Percentiles rank a stretch among this genome's conserved stretches.
Conservation (phyloP, 331 rosid species). For the Rosa hybrid region DNA sequence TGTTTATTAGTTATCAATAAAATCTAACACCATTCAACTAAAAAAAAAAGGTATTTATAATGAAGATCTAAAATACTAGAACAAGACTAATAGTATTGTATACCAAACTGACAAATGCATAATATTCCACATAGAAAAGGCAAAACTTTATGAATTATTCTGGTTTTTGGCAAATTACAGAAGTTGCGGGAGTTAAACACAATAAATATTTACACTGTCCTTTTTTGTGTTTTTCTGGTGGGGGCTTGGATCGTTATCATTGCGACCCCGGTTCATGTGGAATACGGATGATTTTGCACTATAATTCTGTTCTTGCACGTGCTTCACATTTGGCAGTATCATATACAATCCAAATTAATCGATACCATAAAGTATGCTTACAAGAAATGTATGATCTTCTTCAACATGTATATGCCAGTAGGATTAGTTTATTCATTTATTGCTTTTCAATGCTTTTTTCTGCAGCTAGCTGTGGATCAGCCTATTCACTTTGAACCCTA, state of each 20-base stretch:
- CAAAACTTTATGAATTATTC: background rate
- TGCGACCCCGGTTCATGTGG: constrained; percentile 19
- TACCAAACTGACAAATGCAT: no score
- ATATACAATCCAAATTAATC: background rate
- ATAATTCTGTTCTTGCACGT: constrained; percentile 13
- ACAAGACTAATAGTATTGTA: no score
- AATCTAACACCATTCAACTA: no score
- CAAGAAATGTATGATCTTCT: background rate
- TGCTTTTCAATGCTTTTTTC: background rate
- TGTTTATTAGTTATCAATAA: no score
- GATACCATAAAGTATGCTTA: background rate
- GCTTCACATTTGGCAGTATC: constrained; percentile 23
- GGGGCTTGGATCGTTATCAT: constrained; percentile 19
- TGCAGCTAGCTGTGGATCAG: background rate
- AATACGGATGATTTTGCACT: constrained; percentile 13
- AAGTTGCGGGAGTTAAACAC: background rate
- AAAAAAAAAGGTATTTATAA: no score
- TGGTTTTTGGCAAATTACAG: background rate
- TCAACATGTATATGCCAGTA: background rate
- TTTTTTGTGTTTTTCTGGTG: constrained; percentile 16
- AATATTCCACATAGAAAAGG: no score
- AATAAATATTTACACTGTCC: background rate
- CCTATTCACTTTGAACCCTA: background rate
- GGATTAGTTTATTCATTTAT: background rate
- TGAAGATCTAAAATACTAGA: no score